A percentile compares a stretch with the other conserved stretches of the same genome.
Evolutionary conservation across 2,329 filamentous ascomycete genomes (phyloP).

Genomic region (Drechslerella coelobrocha): DNA sequence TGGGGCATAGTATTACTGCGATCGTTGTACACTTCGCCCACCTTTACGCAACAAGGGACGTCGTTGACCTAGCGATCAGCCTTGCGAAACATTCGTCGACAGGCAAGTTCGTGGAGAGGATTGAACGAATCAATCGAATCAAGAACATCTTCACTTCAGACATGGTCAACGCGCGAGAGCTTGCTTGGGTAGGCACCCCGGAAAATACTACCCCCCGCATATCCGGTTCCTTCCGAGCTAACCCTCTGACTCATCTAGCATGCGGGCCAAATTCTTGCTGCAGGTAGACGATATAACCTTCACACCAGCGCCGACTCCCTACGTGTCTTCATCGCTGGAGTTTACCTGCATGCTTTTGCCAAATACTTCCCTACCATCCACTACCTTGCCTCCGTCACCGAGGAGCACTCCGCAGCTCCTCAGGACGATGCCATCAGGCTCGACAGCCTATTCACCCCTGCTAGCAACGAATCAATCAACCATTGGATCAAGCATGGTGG

Average conservation of each 20-base stretch:
- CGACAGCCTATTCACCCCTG: slow-evolving; percentile 38
- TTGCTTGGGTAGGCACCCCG: slow-evolving; percentile 52
- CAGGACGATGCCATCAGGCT: slow-evolving; percentile 53
- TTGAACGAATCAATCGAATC: slow-evolving; percentile 51
- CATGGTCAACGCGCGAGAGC: slow-evolving; percentile 53
- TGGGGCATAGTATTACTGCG: slow-evolving; percentile 49
- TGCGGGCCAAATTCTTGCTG: slow-evolving; percentile 54
- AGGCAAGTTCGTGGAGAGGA: slow-evolving; percentile 46
- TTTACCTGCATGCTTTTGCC: slow-evolving; percentile 54
- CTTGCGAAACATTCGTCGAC: slow-evolving; percentile 37
- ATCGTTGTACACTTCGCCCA: slow-evolving; percentile 55
- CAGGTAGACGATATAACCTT: slow-evolving; percentile 53
- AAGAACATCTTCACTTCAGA: slow-evolving; percentile 53
- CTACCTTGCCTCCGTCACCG: slow-evolving; percentile 39
- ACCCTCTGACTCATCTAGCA: slow-evolving; percentile 49
- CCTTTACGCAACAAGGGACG: slow-evolving; percentile 52
- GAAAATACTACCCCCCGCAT: slow-evolving; percentile 7
- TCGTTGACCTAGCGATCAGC: slow-evolving; percentile 32
- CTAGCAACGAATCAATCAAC: slow-evolving; percentile 42
- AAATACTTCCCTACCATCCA: slow-evolving; percentile 51
- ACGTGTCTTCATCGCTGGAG: slow-evolving; percentile 54
- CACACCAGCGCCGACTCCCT: slow-evolving; percentile 54
- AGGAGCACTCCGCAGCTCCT: slow-evolving; percentile 31
- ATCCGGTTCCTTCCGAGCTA: slow-evolving; percentile 26
- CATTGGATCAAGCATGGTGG: slow-evolving; percentile 54